Evolutionary conservation across 2,329 filamentous ascomycete genomes (phyloP).

Genomic region (Fusarium abutilonis): DNA sequence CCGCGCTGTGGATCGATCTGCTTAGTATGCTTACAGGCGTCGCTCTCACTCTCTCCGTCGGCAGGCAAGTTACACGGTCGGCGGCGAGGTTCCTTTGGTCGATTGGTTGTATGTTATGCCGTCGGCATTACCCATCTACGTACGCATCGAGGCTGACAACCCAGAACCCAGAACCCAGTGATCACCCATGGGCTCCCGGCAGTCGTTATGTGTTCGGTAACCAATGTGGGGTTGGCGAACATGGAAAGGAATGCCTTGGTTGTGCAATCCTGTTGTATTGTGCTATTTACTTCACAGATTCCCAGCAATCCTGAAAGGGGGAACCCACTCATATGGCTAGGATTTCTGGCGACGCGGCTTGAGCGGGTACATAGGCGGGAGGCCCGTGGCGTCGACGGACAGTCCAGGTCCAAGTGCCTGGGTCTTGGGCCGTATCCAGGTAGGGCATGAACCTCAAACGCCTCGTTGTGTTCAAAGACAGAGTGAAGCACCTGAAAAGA

Average conservation of each 20-base stretch:
- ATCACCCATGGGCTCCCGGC: conserved; percentile 27
- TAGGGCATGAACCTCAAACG: conserved; percentile 23
- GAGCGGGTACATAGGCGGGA: conserved; percentile 42
- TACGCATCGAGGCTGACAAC: conserved; percentile 19
- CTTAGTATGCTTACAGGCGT: conserved; percentile 6
- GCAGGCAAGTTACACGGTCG: conserved; percentile 3
- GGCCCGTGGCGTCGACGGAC: conserved; percentile 41
- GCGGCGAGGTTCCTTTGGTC: neutral
- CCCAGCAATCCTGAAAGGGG: conserved; percentile 26
- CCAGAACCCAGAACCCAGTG: conserved; percentile 11
- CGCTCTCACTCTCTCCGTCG: neutral
- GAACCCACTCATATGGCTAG: conserved; percentile 21
- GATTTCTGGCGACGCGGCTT: conserved; percentile 40
- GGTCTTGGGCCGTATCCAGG: conserved; percentile 32
- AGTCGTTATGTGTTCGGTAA: conserved; percentile 33
- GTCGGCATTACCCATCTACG: conserved; percentile 9
- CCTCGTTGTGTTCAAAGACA: conserved; percentile 21
- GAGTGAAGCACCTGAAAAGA: neutral
- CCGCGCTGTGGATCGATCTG: conserved; percentile 22
- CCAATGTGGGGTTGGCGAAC: conserved; percentile 26
- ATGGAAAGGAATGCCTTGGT: conserved; percentile 32
- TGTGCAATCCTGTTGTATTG: neutral
- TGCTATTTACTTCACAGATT: conserved; percentile 21
- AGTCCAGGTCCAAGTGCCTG: conserved; percentile 45
- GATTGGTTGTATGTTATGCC: neutral